Percentiles rank a stretch among this genome's conserved stretches.
These are phyloP conservation scores for Megacollybia platyphylla DNA, from an alignment of 1,284 basidiomycete species.

Conservation along the genomic window DNA sequence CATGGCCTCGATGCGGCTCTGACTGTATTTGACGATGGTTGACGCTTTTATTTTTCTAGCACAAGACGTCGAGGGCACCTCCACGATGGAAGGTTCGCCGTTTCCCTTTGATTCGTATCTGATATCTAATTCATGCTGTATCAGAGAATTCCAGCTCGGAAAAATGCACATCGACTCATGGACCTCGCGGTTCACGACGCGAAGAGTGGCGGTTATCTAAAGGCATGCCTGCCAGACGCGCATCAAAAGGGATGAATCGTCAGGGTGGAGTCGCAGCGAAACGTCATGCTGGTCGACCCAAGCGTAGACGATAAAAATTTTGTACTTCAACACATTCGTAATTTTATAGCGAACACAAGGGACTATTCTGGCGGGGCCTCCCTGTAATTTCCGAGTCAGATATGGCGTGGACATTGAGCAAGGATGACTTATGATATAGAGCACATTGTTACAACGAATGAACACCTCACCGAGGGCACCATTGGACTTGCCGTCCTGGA, in stretches of 20 bases:
- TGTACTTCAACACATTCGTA: background rate
- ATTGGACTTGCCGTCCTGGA: constrained; percentile 91
- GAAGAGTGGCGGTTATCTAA: constrained; percentile 69
- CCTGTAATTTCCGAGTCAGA: constrained; percentile 39
- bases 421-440: constrained; percentile 76
- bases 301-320: constrained; percentile 47
- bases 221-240: constrained; percentile 41
- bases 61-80: background rate
- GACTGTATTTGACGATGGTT: constrained; percentile 20
- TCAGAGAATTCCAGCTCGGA: constrained; percentile 28
- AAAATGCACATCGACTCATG: constrained; percentile 58
- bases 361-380: constrained; percentile 42
- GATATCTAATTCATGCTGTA: constrained; percentile 32
- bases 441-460: constrained; percentile 91
- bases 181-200: constrained; percentile 53
- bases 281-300: constrained; percentile 54
- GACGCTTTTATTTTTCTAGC: constrained; percentile 15
- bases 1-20: constrained; percentile 21
- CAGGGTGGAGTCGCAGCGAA: constrained; percentile 48
- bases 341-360: background rate
- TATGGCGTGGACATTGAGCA: constrained; percentile 2
- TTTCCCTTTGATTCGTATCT: background rate
- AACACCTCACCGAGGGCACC: constrained; percentile 97
- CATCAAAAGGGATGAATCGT: constrained; percentile 44
- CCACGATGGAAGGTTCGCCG: too few species aligned